Conservation (phyloP, 2,329 filamentous ascomycete species). For the Leptographium procerum region DNA sequence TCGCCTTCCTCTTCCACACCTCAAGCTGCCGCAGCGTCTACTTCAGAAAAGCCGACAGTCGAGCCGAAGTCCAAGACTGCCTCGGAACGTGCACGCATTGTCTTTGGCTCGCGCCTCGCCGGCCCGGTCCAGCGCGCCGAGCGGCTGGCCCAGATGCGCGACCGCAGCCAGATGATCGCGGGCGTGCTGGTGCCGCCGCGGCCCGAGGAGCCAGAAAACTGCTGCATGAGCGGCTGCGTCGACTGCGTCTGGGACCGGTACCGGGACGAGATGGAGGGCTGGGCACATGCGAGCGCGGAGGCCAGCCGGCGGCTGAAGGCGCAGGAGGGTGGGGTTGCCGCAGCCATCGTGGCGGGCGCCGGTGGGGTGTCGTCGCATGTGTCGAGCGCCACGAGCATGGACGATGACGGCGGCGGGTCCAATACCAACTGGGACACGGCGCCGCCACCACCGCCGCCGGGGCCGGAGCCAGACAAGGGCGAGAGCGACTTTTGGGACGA, state of each 20-base stretch:
- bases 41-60: background rate
- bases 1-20: conserved; percentile 6
- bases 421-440: conserved; percentile 51
- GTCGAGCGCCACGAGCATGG: conserved; percentile 43
- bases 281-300: conserved; percentile 54
- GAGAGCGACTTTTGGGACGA: conserved; percentile 35
- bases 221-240: conserved; percentile 97
- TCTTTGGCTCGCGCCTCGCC: conserved; percentile 72
- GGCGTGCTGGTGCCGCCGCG: conserved; percentile 74
- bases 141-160: conserved; percentile 44
- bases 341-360: conserved; percentile 10
- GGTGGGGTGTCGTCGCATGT: background rate
- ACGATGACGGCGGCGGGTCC: conserved; percentile 70
- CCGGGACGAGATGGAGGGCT: conserved; percentile 85
- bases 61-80: conserved; percentile 17
- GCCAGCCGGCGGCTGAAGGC: conserved; percentile 44
- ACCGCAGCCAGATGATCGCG: conserved; percentile 54
- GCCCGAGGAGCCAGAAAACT: conserved; percentile 89
- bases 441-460: conserved; percentile 8
- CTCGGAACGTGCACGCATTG: conserved; percentile 47
- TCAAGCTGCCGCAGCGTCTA: background rate
- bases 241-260: conserved; percentile 95
- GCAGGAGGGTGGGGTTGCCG: conserved; percentile 19
- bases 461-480: background rate
- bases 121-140: conserved; percentile 60